phyloP scores from a whole-genome alignment of 148 eudicot species.

The Camellia lanceoleosa region DNA sequence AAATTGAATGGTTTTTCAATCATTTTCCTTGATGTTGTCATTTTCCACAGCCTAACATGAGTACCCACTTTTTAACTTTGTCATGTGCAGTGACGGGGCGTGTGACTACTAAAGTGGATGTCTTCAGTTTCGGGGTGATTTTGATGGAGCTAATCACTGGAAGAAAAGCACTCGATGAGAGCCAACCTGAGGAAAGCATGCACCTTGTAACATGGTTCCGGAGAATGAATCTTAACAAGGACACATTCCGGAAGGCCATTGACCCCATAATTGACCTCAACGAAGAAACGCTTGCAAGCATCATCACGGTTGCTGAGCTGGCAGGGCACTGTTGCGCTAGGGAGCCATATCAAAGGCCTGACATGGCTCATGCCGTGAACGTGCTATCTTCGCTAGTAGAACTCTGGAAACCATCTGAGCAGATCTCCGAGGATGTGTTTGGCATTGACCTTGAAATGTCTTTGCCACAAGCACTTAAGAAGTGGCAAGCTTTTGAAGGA shows the following conservation, averaged over 20 bases:
- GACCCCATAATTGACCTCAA: slow-evolving; percentile 69
- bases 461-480: slow-evolving; percentile 87
- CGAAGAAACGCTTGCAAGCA: slow-evolving; percentile 72
- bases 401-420: slow-evolving; percentile 75
- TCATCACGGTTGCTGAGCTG: slow-evolving; percentile 86
- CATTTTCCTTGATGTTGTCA: background rate
- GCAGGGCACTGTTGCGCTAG: slow-evolving; percentile 95
- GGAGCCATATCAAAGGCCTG: slow-evolving; percentile 94
- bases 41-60: background rate
- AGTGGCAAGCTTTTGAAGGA: slow-evolving; percentile 88
- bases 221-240: slow-evolving; percentile 85
- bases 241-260: slow-evolving; percentile 76
- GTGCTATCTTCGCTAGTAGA: slow-evolving; percentile 87
- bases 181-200: slow-evolving; percentile 93
- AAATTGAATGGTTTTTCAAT: too few species aligned
- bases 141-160: slow-evolving; percentile 90
- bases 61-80: background rate
- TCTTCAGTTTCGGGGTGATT: slow-evolving; percentile 90
- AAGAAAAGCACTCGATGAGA: slow-evolving; percentile 84
- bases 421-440: slow-evolving; percentile 58
- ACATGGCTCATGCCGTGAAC: slow-evolving; percentile 91
- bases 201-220: slow-evolving; percentile 97
- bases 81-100: slow-evolving; percentile 73
- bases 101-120: slow-evolving; percentile 88
- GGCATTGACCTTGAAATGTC: slow-evolving; percentile 90